Evolutionary conservation across 1,139 yeast genomes (phyloP).

Genomic region (Fermentozyma sake): DNA sequence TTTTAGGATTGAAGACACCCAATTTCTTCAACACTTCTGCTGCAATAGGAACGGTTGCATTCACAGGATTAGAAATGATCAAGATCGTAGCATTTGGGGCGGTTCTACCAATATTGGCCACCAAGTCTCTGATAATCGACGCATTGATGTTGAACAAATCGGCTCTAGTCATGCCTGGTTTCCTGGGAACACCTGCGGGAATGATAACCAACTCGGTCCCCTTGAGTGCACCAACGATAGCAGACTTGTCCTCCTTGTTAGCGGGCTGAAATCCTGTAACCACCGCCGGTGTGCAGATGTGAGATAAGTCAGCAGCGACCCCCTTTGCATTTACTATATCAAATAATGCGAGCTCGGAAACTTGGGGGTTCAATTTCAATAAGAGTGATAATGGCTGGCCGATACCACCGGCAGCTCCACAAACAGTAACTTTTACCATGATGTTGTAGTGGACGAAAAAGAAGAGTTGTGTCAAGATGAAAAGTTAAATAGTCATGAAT

Average conservation of each 20-base stretch:
- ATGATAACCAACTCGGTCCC: slow-evolving; percentile 60
- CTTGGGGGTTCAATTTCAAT: slow-evolving; percentile 52
- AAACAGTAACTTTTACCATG: slow-evolving; percentile 68
- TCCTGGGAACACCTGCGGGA: slow-evolving; percentile 83
- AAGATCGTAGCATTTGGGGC: slow-evolving; percentile 63
- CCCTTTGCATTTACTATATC: slow-evolving; percentile 70
- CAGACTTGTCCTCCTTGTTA: slow-evolving; percentile 43
- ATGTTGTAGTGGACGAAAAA: too few relatives aligned
- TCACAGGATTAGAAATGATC: slow-evolving; percentile 72
- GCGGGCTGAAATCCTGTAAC: slow-evolving; percentile 56
- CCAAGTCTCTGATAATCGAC: slow-evolving; percentile 57
- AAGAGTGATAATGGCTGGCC: slow-evolving; percentile 72
- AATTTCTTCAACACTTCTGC: slow-evolving; percentile 61
- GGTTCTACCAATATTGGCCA: slow-evolving; percentile 51
- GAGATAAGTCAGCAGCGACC: slow-evolving; percentile 71
- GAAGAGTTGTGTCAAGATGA: too few relatives aligned
- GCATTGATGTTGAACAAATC: slow-evolving; percentile 75
- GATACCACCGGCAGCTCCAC: slow-evolving; percentile 81
- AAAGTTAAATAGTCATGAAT: background rate
- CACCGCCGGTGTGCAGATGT: slow-evolving; percentile 57
- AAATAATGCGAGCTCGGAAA: slow-evolving; percentile 54
- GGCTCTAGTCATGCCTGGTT: slow-evolving; percentile 78
- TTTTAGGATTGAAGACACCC: slow-evolving; percentile 60
- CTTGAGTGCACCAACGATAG: slow-evolving; percentile 45
- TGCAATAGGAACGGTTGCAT: slow-evolving; percentile 72